A percentile compares a stretch with the other conserved stretches of the same genome.
phyloP scores from a whole-genome alignment of 2,329 filamentous ascomycete genomes.

The Elsinoe perseae region DNA sequence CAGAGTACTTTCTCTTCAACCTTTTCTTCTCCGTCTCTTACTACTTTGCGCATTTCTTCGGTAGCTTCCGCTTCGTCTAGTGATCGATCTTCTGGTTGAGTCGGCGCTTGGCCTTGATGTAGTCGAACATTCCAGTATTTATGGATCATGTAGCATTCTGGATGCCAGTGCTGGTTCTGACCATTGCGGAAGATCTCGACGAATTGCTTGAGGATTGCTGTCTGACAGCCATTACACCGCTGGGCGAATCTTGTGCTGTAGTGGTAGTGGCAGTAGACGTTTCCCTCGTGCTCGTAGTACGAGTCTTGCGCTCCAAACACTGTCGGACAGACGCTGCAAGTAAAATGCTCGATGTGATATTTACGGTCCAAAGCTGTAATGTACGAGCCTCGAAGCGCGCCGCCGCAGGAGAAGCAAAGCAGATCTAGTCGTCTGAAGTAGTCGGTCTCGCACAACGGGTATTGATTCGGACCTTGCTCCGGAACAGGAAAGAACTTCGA shows the following conservation, averaged over 20 bases:
- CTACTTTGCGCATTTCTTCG: constrained; percentile 62
- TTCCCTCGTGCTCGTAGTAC: constrained; percentile 95
- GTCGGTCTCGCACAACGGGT: constrained; percentile 94
- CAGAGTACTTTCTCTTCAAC: constrained; percentile 98
- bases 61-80: constrained; percentile 48
- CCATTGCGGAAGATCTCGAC: constrained; percentile 98
- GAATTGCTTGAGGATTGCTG: constrained; percentile 95
- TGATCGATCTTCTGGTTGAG: constrained; percentile 23
- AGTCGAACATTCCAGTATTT: constrained; percentile 99
- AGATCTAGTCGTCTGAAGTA: constrained; percentile 91
- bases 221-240: constrained; percentile 92
- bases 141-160: constrained; percentile 99
- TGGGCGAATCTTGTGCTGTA: constrained; percentile 97
- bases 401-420: constrained; percentile 84
- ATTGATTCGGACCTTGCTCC: constrained; percentile 80
- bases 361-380: constrained; percentile 96
- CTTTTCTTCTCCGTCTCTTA: constrained; percentile 78
- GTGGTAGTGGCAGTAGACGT: constrained; percentile 97
- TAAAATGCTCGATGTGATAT: constrained; percentile 99
- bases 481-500: constrained; percentile 99
- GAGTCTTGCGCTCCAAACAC: constrained; percentile 98
- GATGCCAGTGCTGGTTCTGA: constrained; percentile 98
- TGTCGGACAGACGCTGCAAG: constrained; percentile 90
- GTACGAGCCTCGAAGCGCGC: constrained; percentile 89
- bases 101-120: constrained; percentile 27